Base-by-base conservation (phyloP, 140 eudicot species). In the Flaveria floridana region DNA sequence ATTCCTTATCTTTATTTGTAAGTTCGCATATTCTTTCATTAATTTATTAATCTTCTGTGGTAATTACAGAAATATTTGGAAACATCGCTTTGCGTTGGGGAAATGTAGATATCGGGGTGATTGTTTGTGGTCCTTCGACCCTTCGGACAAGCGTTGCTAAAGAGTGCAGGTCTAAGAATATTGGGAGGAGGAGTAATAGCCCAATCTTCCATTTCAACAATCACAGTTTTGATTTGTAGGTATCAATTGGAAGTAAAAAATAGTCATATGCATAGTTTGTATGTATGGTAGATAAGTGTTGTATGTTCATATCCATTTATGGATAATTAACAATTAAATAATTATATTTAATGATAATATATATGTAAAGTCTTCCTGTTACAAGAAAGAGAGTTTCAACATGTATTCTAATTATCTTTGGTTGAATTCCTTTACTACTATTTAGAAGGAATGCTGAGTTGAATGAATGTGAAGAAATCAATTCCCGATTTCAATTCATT, bases 161-260 rank as follows among this genome's bases (percentile, higher is more conserved):
- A 79, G 96, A 87, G 64, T 89, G 96, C 84, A 87, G 96, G 69
- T 70, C 83, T 12, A 83, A 79, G 75, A 89, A 86, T 73, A 76
- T 92, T 7, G 83, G 82, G 23, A 83, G 95, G 58, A 81, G 71
- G 65, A 72, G 50, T 70, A 84, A 82, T 73, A 72, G 62, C 66
- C 86, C 97, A 1, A 71, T 92, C 75, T 92, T 92, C 80, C 97
- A 92, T 80, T 92, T 89, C 88, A 86, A 92, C 76, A 81, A 89
- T 78, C 97, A 92, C 84, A 92, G 96, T 79, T 92, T 92, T 57
- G 97, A 92, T 65, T 87, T 91, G 68, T 89, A 85, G 80, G 80
- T 67, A 80, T 34, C 50, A 53, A 64, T 64, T 57, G 80, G 69
- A 41, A 13, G 70, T 73, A 42, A 53, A 55, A 44, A n/a, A 0